These are phyloP conservation scores for Tuctoria greenei DNA, from an alignment of 176 grass and related monocot genomes.

Conservation along the genomic window DNA sequence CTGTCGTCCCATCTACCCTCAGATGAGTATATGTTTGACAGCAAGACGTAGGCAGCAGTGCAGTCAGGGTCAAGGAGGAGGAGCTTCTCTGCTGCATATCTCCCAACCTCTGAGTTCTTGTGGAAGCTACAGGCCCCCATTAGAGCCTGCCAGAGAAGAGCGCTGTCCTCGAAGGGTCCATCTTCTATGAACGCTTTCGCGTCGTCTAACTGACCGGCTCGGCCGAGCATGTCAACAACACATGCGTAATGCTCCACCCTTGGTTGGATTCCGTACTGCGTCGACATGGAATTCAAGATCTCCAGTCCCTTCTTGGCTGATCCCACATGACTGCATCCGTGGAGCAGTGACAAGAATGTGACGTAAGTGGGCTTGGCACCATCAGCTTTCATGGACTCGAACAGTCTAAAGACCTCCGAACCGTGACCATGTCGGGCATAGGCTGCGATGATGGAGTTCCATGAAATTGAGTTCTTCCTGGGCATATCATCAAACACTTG, in stretches of 20 bases:
- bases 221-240: conserved; percentile 81
- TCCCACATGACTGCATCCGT: conserved; percentile 80
- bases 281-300: conserved; percentile 63
- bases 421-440: conserved; percentile 71
- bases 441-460: conserved; percentile 87
- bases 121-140: conserved; percentile 87
- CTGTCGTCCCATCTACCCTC: conserved; percentile 72
- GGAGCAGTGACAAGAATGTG: conserved; percentile 80
- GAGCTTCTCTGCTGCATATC: conserved; percentile 65
- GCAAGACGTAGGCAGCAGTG: conserved; percentile 60
- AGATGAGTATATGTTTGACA: conserved; percentile 69
- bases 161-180: conserved; percentile 42
- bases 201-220: conserved; percentile 50
- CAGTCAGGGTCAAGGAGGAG: conserved; percentile 50
- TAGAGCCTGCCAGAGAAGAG: conserved; percentile 75
- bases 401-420: conserved; percentile 51
- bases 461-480: conserved; percentile 58
- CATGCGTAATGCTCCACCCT: conserved; percentile 84
- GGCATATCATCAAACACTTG: conserved; percentile 54
- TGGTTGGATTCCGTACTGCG: conserved; percentile 47
- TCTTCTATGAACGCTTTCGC: conserved; percentile 73
- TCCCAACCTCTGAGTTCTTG: conserved; percentile 60
- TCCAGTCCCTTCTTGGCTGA: conserved; percentile 69
- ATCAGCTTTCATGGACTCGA: conserved; percentile 67
- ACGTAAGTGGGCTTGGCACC: conserved; percentile 65